Percentiles rank a stretch among this genome's conserved stretches.
Evolutionary conservation across 306 rosid species (phyloP).

Genomic region (Gynostemma pentaphyllum): DNA sequence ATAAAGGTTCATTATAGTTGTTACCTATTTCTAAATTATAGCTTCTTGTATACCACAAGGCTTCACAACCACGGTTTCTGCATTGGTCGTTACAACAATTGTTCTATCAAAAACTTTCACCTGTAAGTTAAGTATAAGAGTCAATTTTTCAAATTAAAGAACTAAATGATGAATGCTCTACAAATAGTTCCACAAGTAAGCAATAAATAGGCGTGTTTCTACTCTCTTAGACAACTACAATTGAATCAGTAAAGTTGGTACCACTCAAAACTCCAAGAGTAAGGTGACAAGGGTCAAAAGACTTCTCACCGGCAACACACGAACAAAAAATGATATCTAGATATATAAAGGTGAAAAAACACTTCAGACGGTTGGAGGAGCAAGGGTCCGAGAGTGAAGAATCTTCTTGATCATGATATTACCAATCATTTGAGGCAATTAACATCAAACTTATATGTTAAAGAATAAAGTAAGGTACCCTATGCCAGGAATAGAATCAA

Average conservation of each 20-base stretch:
- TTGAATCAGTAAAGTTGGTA: not conserved
- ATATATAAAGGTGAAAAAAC: no score
- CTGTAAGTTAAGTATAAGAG: constrained; percentile 20
- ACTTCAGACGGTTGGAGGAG: no score
- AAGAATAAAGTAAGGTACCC: no score
- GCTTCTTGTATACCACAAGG: constrained; percentile 79
- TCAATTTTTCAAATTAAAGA: not conserved
- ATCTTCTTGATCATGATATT: no score
- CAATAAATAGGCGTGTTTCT: not conserved
- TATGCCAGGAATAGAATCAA: no score
- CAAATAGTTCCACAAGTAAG: not conserved
- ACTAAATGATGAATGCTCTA: not conserved
- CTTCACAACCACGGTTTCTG: constrained; percentile 71
- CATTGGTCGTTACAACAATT: constrained; percentile 57
- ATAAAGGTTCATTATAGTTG: no score
- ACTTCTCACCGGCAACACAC: no score
- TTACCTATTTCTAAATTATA: constrained; percentile 66
- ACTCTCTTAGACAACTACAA: not conserved
- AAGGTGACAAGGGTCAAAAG: no score
- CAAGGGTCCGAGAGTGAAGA: no score
- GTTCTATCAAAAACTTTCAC: constrained; percentile 70
- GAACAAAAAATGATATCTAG: no score
- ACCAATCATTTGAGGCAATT: no score
- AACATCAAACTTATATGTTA: no score
- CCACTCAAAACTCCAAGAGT: not conserved